Evolutionary conservation across 345 rosid genomes (phyloP).

Genomic region (Cardamine resedifolia): DNA sequence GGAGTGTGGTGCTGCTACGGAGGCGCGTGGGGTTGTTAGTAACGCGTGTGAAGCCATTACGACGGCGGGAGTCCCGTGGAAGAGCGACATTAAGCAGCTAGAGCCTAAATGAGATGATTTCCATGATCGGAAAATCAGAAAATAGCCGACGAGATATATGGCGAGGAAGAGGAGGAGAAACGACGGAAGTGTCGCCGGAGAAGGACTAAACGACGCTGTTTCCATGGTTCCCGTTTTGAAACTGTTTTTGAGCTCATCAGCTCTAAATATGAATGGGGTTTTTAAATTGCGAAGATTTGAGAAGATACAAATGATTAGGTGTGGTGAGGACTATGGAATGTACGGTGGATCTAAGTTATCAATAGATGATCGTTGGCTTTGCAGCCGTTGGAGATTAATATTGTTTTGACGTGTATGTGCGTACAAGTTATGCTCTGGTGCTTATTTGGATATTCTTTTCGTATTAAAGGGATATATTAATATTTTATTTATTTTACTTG

Average conservation of each 20-base stretch:
- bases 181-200: conserved; percentile 24
- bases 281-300: background rate
- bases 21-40: conserved; percentile 16
- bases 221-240: conserved; percentile 37
- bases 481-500: background rate
- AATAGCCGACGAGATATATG: conserved; percentile 51
- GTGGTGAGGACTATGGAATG: conserved; percentile 10
- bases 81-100: conserved; percentile 69
- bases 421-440: conserved; percentile 30
- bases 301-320: background rate
- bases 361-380: background rate
- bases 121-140: conserved; percentile 62
- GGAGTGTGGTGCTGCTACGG: conserved; percentile 17
- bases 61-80: conserved; percentile 81
- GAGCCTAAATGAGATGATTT: conserved; percentile 57
- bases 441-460: conserved; percentile 29
- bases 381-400: conserved; percentile 19
- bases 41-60: conserved; percentile 52
- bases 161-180: conserved; percentile 51
- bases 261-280: background rate
- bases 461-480: background rate
- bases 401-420: background rate
- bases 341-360: background rate
- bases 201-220: conserved; percentile 10
- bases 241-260: conserved; percentile 2